Conservation (phyloP, 176 grass and related monocot species). For the Carex cristatella region DNA sequence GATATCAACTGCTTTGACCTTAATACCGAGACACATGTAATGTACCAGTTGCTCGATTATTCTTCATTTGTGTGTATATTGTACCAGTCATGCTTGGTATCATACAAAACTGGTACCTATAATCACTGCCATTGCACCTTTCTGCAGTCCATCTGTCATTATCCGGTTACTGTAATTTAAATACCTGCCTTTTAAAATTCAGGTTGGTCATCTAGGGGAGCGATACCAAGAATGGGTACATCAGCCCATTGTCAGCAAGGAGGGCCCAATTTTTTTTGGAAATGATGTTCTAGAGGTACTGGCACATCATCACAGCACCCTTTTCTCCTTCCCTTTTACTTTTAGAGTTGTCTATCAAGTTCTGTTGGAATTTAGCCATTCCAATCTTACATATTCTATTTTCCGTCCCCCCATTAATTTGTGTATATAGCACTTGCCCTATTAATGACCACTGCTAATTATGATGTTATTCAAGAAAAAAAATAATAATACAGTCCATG, state of each 20-base stretch:
- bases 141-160: neutral
- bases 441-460: neutral
- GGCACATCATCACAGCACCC: neutral
- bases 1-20: neutral
- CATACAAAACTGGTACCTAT: neutral
- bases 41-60: neutral
- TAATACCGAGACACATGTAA: neutral
- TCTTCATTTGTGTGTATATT: neutral
- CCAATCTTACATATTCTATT: neutral
- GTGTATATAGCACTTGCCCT: neutral
- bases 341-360: neutral
- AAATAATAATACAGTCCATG: neutral
- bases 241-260: conserved; percentile 85
- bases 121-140: neutral
- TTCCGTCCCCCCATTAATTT: neutral
- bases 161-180: neutral
- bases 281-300: conserved; percentile 70
- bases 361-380: neutral
- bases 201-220: conserved; percentile 90
- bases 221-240: conserved; percentile 97
- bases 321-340: neutral
- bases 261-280: conserved; percentile 68
- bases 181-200: conserved; percentile 9
- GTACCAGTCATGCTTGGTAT: neutral
- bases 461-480: neutral